phyloP scores from a whole-genome alignment of 2,329 filamentous ascomycete species.

The Bipolaris sorokiniana region DNA sequence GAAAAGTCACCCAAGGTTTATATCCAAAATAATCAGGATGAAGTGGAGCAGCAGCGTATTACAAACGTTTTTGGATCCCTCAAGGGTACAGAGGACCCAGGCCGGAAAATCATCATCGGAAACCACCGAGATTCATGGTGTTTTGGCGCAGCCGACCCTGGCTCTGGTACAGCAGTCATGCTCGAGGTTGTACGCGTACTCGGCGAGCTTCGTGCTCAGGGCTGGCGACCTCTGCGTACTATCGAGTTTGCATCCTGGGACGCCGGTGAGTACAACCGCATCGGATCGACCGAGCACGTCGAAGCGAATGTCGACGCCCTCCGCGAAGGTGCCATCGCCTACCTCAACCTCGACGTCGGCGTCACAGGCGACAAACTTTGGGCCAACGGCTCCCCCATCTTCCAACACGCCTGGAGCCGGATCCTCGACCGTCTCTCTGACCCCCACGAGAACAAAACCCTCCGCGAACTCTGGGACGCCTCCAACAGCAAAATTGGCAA shows the following conservation, averaged over 20 bases:
- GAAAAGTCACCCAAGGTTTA: slow-evolving; percentile 75
- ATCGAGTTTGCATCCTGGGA: slow-evolving; percentile 99
- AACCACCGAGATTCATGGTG: slow-evolving; percentile 95
- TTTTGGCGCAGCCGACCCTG: slow-evolving; percentile 84
- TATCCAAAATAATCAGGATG: slow-evolving; percentile 85
- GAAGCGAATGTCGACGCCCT: slow-evolving; percentile 80
- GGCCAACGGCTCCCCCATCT: slow-evolving; percentile 81
- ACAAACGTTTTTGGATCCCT: slow-evolving; percentile 92
- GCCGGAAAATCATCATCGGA: slow-evolving; percentile 86
- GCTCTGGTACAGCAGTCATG: slow-evolving; percentile 85
- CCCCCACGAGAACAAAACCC: slow-evolving; percentile 70
- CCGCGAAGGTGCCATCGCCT: slow-evolving; percentile 77
- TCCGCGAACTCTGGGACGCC: slow-evolving; percentile 78
- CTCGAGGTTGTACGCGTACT: slow-evolving; percentile 87
- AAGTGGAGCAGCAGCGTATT: slow-evolving; percentile 79
- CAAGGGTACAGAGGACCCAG: slow-evolving; percentile 78
- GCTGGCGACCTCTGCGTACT: slow-evolving; percentile 90
- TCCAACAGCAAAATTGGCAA: slow-evolving; percentile 65
- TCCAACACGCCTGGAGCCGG: slow-evolving; percentile 72
- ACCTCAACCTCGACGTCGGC: slow-evolving; percentile 88
- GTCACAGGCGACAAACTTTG: slow-evolving; percentile 77
- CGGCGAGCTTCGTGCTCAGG: slow-evolving; percentile 74
- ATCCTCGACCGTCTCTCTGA: slow-evolving; percentile 78
- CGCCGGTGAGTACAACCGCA: slow-evolving; percentile 87
- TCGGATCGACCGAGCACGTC: slow-evolving; percentile 93